These are phyloP conservation scores for Paecilomyces variotii DNA, from an alignment of 2,329 filamentous ascomycete genomes.

Conservation along the genomic window DNA sequence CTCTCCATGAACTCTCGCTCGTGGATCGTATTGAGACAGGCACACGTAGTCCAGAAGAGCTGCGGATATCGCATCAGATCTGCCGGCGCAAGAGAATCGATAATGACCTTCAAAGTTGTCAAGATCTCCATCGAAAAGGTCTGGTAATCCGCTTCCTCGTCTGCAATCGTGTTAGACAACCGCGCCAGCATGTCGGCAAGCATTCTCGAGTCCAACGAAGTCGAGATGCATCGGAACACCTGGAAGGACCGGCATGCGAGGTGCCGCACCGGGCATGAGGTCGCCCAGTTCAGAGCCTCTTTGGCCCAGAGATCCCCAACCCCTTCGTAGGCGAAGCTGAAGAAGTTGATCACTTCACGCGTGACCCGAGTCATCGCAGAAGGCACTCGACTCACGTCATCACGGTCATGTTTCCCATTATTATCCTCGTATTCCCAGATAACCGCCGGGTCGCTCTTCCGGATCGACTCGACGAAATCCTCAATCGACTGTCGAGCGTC, in stretches of 20 bases:
- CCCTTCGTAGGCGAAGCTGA: slow-evolving; percentile 73
- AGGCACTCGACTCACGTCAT: slow-evolving; percentile 71
- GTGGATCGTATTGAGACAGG: slow-evolving; percentile 92
- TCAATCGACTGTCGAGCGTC: slow-evolving; percentile 71
- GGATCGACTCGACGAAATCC: slow-evolving; percentile 77
- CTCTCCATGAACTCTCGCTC: slow-evolving; percentile 91
- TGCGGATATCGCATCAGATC: slow-evolving; percentile 86
- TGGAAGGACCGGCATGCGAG: slow-evolving; percentile 96
- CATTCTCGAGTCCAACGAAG: slow-evolving; percentile 85
- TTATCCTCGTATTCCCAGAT: slow-evolving; percentile 94
- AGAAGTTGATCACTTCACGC: slow-evolving; percentile 72
- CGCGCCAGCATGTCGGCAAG: slow-evolving; percentile 93
- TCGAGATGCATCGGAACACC: slow-evolving; percentile 88
- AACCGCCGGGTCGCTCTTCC: slow-evolving; percentile 73
- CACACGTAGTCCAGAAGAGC: slow-evolving; percentile 95
- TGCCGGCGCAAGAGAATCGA: slow-evolving; percentile 70
- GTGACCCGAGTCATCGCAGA: slow-evolving; percentile 80
- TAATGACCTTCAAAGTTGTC: slow-evolving; percentile 86
- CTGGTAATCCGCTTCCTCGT: slow-evolving; percentile 88
- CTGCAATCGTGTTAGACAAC: slow-evolving; percentile 92
- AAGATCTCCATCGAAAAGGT: slow-evolving; percentile 97
- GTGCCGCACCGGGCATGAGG: slow-evolving; percentile 89
- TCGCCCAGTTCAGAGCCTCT: slow-evolving; percentile 88
- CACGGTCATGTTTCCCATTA: slow-evolving; percentile 66
- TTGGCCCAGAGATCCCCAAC: slow-evolving; percentile 89